Evolutionary conservation across 2,329 filamentous ascomycete species (phyloP), one percentile per base, ranked within the genome.

Genomic region (Penicillium rolfsii): DNA sequence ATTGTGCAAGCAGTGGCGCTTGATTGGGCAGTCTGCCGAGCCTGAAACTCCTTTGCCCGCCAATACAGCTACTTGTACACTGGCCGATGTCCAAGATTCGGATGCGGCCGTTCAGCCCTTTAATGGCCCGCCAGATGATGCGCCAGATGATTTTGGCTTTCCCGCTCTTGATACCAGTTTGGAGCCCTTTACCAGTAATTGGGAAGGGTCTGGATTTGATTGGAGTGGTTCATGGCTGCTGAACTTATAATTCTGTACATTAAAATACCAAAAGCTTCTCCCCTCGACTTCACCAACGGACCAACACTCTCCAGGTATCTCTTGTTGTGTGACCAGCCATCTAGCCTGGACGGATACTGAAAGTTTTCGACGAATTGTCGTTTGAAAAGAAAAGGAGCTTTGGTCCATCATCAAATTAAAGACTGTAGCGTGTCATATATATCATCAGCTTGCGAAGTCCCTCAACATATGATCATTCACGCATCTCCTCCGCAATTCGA

Each of bases 221-320:
- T 70, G 68, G 68, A 70, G 66, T 60, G 67, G 68, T 9, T 69
- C 68, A 5, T 70, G 67, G 68, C 36, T 70, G 14, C 63, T 70
- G 7, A 69, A 67, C 62, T 24, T 69, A 33, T 70, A 43, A 61
- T 26, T 28, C 14, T 46, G 19, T 26, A 38, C n/a, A n/a, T 4
- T 46, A 26, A 8, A 46, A 36, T 26, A 48, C 12, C 11, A 28
- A 14, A 33, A 55, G 28, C 19, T 22, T 45, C 52, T 22, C 52
- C 19, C 9, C 52, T 55, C 38, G 30, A 55, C 14, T 14, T 33
- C 26, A 19, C 19, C 33, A 4, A 1, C 11, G 22, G 16, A 33
- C 2, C 46, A 22, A 22, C 19, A 22, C 19, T 22, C 19, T 22
- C 19, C 19, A 22, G 19, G 19, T 22, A 22, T 22, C 19, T 22